Conservation (phyloP, 805 yeast genomes). For the Zygotorulaspora sp. region DNA sequence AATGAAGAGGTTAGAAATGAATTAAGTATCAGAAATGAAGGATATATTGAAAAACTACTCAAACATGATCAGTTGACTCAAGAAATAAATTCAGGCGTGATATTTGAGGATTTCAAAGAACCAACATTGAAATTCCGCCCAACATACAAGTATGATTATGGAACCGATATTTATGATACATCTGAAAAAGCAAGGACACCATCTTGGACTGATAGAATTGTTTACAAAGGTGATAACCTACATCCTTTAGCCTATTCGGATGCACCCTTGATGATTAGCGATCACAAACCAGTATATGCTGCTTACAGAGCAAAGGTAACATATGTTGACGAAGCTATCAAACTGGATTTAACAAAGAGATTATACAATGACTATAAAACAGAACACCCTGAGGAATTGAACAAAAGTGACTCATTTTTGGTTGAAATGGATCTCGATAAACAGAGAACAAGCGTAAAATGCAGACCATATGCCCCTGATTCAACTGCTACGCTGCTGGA, state of each 20-base stretch:
- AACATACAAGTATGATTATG: conserved; percentile 88
- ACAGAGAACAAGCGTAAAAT: conserved; percentile 5
- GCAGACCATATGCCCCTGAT: conserved; percentile 6
- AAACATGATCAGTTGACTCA: conserved; percentile 72
- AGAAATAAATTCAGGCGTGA: conserved; percentile 67
- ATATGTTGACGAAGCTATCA: conserved; percentile 61
- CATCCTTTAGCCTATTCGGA: conserved; percentile 66
- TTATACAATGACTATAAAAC: conserved; percentile 56
- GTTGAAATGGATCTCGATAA: conserved; percentile 9
- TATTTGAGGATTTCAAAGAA: conserved; percentile 74
- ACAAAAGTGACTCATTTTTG: conserved; percentile 5
- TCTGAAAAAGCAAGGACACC: conserved; percentile 92
- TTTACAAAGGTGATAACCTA: conserved; percentile 56
- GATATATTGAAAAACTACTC: conserved; percentile 42
- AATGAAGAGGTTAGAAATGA: conserved; percentile 69
- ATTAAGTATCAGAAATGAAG: conserved; percentile 43
- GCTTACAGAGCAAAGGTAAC: conserved; percentile 63
- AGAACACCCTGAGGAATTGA: conserved; percentile 31
- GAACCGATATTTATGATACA: conserved; percentile 74
- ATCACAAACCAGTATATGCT: conserved; percentile 90
- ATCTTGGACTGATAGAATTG: conserved; percentile 92
- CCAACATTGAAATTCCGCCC: conserved; percentile 74
- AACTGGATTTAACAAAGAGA: conserved; percentile 49
- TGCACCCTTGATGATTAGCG: conserved; percentile 64
- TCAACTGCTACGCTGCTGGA: conserved; percentile 11